phyloP scores from a whole-genome alignment of 1,284 basidiomycete genomes.

The Cronartium ribicola region DNA sequence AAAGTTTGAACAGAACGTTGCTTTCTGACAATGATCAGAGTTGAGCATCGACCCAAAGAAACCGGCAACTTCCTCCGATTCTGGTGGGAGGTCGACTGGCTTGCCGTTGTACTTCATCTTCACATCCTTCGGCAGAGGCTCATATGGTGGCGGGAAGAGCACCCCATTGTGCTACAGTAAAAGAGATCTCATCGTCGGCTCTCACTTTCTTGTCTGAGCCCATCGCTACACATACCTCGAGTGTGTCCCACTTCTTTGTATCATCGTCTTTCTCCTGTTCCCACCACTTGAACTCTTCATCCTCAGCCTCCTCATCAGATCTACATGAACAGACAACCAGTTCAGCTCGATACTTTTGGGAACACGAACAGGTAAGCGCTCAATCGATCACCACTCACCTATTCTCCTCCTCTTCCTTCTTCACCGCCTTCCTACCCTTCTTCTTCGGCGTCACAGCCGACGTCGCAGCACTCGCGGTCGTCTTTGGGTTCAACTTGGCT shows the following conservation, averaged over 20 bases:
- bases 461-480: slow-evolving; percentile 42
- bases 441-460: slow-evolving; percentile 37
- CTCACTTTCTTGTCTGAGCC: not conserved
- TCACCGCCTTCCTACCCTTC: slow-evolving; percentile 49
- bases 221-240: slow-evolving; percentile 6
- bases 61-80: slow-evolving; percentile 92
- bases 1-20: slow-evolving; percentile 89
- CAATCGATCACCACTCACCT: slow-evolving; percentile 1
- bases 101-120: slow-evolving; percentile 95
- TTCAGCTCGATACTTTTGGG: slow-evolving; percentile 46
- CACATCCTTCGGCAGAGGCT: slow-evolving; percentile 73
- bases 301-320: slow-evolving; percentile 14
- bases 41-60: slow-evolving; percentile 93
- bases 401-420: slow-evolving; percentile 55
- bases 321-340: slow-evolving; percentile 43
- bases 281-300: slow-evolving; percentile 70
- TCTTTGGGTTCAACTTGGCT: slow-evolving; percentile 44
- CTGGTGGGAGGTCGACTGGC: slow-evolving; percentile 70
- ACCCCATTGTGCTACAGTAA: slow-evolving; percentile 74
- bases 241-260: slow-evolving; percentile 43
- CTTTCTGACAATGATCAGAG: slow-evolving; percentile 85
- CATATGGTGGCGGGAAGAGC: slow-evolving; percentile 90
- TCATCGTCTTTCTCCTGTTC: slow-evolving; percentile 58
- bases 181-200: not conserved
- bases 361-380: slow-evolving; percentile 47